Percentiles rank a stretch among this genome's conserved stretches.
These are phyloP conservation scores for Gomphus bonarii DNA, from an alignment of 1,284 basidiomycete species.

Conservation along the genomic window DNA sequence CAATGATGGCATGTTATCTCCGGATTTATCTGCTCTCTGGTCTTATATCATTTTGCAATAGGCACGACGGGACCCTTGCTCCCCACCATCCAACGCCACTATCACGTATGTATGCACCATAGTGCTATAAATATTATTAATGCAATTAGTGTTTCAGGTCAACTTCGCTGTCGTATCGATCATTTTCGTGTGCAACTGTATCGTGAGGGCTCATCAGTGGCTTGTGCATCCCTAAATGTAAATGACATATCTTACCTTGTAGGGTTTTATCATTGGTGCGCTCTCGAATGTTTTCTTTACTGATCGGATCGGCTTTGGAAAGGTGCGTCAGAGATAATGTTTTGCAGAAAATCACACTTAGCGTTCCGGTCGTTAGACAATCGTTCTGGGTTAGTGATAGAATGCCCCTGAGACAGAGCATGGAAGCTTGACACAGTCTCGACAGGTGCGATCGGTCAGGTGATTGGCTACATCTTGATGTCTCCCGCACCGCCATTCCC, in stretches of 20 bases:
- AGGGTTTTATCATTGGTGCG: slow-evolving; percentile 48
- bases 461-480: slow-evolving; percentile 28
- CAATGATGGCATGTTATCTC: slow-evolving; percentile 38
- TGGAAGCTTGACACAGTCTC: background rate
- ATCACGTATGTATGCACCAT: slow-evolving; percentile 29
- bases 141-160: slow-evolving; percentile 25
- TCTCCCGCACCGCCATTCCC: slow-evolving; percentile 58
- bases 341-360: background rate
- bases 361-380: slow-evolving; percentile 30
- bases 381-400: slow-evolving; percentile 19
- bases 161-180: slow-evolving; percentile 38
- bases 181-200: slow-evolving; percentile 34
- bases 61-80: slow-evolving; percentile 35
- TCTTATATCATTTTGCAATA: background rate
- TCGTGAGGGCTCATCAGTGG: slow-evolving; percentile 23
- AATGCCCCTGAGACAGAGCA: background rate
- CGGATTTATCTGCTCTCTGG: background rate
- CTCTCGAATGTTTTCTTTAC: slow-evolving; percentile 44
- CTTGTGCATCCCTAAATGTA: background rate
- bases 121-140: background rate
- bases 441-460: slow-evolving; percentile 21
- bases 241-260: background rate
- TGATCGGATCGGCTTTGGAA: slow-evolving; percentile 49
- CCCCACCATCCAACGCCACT: slow-evolving; percentile 43
- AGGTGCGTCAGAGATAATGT: slow-evolving; percentile 24